Conservation (phyloP, 441 rosid species). For the Bocquillonia castaneifolia region DNA sequence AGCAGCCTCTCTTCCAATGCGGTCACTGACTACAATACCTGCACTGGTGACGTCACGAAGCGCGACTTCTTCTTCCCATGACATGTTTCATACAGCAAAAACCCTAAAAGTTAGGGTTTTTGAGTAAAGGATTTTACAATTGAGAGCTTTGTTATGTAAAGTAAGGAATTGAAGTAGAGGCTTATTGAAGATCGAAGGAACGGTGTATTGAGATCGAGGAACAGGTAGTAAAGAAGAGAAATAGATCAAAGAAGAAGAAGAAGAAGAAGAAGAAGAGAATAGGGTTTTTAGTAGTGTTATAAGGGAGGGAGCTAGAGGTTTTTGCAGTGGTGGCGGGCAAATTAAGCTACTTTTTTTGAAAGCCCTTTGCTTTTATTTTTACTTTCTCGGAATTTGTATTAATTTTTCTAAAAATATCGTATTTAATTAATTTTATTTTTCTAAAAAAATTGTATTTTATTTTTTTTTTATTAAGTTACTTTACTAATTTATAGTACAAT, state of each 20-base stretch:
- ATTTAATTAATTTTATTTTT: no score
- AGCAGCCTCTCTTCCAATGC: slow-evolving; percentile 76
- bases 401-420: no score
- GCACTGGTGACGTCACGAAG: slow-evolving; percentile 84
- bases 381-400: no score
- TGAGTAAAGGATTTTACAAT: slow-evolving; percentile 4
- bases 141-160: slow-evolving; percentile 21
- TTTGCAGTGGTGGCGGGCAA: slow-evolving; percentile 8
- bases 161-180: not conserved
- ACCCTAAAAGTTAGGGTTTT: slow-evolving; percentile 23
- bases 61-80: slow-evolving; percentile 71
- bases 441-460: no score
- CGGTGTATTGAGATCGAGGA: not conserved
- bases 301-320: not conserved
- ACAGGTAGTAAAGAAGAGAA: not conserved
- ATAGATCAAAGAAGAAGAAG: not conserved
- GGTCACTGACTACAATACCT: slow-evolving; percentile 64
- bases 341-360: not conserved
- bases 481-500: no score
- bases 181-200: not conserved
- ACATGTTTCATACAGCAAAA: slow-evolving; percentile 35
- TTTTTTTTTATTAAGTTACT: no score
- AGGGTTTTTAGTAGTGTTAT: not conserved
- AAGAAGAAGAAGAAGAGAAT: not conserved
- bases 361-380: not conserved